Percentiles rank a stretch among this genome's conserved stretches.
phyloP scores from a whole-genome alignment of 306 rosid species.

The Quercus aquifolioides region DNA sequence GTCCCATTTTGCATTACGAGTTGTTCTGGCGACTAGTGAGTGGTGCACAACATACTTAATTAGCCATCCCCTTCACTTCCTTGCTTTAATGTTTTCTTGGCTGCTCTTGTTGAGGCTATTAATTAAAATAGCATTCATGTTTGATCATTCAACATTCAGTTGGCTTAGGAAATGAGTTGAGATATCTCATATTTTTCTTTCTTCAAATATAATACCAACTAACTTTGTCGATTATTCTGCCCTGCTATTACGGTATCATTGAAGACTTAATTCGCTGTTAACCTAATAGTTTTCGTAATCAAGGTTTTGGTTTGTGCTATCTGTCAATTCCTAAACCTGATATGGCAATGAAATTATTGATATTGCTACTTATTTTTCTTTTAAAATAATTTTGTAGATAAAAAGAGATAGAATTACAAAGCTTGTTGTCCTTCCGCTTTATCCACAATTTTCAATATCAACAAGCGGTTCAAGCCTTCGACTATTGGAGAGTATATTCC shows the following conservation, averaged over 20 bases:
- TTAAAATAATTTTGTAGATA: slow-evolving; percentile 49
- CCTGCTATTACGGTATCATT: neutral
- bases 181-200: neutral
- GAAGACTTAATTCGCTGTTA: neutral
- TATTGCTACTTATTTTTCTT: slow-evolving; percentile 23
- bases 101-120: neutral
- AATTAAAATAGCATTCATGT: neutral
- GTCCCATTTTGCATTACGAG: neutral
- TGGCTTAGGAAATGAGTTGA: neutral
- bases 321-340: neutral
- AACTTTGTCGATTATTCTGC: neutral
- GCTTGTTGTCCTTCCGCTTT: slow-evolving; percentile 99
- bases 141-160: neutral
- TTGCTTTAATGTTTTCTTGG: neutral
- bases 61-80: neutral
- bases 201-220: neutral
- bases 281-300: neutral
- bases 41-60: neutral
- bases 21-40: neutral
- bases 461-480: slow-evolving; percentile 98
- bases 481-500: slow-evolving; percentile 90
- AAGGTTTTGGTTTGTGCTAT: neutral
- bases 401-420: slow-evolving; percentile 83
- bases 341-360: neutral
- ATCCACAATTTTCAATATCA: slow-evolving; percentile 98